These are phyloP conservation scores for Rhodotorula paludigena DNA, from an alignment of 768 basidiomycete species.

Conservation along the genomic window DNA sequence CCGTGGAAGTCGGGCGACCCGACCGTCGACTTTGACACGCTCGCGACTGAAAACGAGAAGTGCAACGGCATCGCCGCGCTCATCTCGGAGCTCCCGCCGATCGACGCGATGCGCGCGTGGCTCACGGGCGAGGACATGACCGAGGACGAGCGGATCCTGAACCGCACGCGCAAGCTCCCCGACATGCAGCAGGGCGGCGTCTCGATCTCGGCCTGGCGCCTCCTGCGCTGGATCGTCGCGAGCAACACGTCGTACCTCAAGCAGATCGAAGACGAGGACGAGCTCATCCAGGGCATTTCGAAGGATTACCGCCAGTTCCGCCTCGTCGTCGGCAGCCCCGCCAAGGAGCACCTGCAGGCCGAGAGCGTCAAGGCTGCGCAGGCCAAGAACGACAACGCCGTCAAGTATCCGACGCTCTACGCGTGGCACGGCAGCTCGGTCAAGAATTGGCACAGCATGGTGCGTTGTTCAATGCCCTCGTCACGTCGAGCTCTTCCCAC, in stretches of 20 bases:
- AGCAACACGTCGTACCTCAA: constrained; percentile 69
- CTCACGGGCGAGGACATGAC: constrained; percentile 44
- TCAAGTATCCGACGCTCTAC: constrained; percentile 52
- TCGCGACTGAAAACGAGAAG: not conserved
- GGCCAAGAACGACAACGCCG: constrained; percentile 49
- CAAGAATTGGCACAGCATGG: constrained; percentile 58
- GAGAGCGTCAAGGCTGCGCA: constrained; percentile 52
- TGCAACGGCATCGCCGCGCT: constrained; percentile 14
- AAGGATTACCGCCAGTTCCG: constrained; percentile 60
- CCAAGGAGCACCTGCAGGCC: constrained; percentile 64
- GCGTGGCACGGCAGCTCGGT: constrained; percentile 54
- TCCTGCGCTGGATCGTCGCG: constrained; percentile 60
- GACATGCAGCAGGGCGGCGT: constrained; percentile 55
- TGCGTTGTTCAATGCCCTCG: constrained; percentile 50
- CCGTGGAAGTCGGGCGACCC: not conserved
- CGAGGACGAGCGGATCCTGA: constrained; percentile 53
- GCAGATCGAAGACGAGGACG: constrained; percentile 57
- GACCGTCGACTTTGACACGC: constrained; percentile 24
- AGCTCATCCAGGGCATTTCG: constrained; percentile 58
- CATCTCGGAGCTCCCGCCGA: constrained; percentile 29
- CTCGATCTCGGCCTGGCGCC: constrained; percentile 61
- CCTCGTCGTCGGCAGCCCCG: constrained; percentile 66
- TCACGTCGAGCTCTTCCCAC: not conserved
- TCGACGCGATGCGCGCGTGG: constrained; percentile 55
- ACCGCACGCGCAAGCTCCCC: constrained; percentile 57